Base-by-base conservation (phyloP, 208 protist species). In the Leishmania major region DNA sequence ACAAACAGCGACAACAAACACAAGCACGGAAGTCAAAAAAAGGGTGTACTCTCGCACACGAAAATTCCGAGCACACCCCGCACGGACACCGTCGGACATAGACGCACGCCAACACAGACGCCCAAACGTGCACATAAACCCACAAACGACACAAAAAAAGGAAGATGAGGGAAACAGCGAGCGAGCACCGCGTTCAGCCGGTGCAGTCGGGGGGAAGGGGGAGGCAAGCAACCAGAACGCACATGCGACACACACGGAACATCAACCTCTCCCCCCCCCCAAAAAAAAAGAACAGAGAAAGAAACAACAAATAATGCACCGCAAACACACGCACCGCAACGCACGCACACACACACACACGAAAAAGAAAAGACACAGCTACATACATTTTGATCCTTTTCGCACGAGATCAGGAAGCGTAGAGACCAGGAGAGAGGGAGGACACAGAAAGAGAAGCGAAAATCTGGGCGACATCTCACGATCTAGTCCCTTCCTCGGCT, bases 331-430 rank as follows among this genome's bases (percentile, higher is more conserved):
- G 2, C 66, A 0, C 43, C 66, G 51, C 37, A 79, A 59, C 74
- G 64, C 49, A 43, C 31, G 17, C 62, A 79, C 49, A 45, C 40
- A 73, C 37, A 82, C 31, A 75, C 45, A 82, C 0, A 57, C 13
- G 1, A 40, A 43, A 77, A n/a, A 28, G 0, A 71, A 76, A 22
- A 57, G 49, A 80, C 35, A 69, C 47, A 74, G n/a, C 66, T 71
- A 71, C 37, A 47, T 71, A 71, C 66, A 71, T 71, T 5, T 49
- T 25, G n/a, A 47, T n/a, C 17, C 3, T 3, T 28, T 40, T 7
- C 13, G 66, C 66, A 11, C 22, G 66, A 49, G 17, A 13, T 8
- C 7, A 49, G 37, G 40, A 6, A 47, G 8, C 37, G 19, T 4
- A 40, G 66, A 71, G 64, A 25, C 31, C 1, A 70, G 31, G n/a